Percentiles rank a stretch among this genome's conserved stretches.
These are phyloP conservation scores for Tricholomella constricta DNA, from an alignment of 768 basidiomycete species.

Conservation along the genomic window DNA sequence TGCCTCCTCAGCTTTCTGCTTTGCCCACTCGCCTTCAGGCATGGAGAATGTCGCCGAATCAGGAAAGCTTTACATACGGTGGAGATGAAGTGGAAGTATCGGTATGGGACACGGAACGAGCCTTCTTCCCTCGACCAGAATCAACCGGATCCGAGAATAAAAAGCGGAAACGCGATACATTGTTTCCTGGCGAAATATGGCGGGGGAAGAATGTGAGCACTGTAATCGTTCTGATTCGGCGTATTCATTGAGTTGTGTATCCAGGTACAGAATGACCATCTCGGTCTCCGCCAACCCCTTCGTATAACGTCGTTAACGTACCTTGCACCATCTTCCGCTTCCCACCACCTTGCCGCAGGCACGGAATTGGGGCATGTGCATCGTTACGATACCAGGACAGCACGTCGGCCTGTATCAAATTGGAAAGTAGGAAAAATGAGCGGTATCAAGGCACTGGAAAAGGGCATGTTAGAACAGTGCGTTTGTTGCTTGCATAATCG, in stretches of 20 bases:
- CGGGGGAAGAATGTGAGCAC: conserved; percentile 76
- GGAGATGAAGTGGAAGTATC: conserved; percentile 88
- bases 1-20: conserved; percentile 33
- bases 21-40: conserved; percentile 71
- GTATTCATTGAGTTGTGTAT: neutral
- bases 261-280: conserved; percentile 71
- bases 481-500: conserved; percentile 21
- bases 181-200: conserved; percentile 80
- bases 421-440: conserved; percentile 66
- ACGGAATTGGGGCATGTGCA: conserved; percentile 74
- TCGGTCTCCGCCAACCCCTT: conserved; percentile 78
- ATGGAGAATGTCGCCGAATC: conserved; percentile 60
- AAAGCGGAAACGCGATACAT: conserved; percentile 61
- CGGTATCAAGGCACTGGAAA: conserved; percentile 60
- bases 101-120: conserved; percentile 70
- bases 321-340: conserved; percentile 40
- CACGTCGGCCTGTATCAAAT: conserved; percentile 65
- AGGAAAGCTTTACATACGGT: conserved; percentile 71
- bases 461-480: conserved; percentile 66
- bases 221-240: neutral
- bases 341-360: conserved; percentile 65
- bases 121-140: conserved; percentile 40
- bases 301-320: conserved; percentile 72
- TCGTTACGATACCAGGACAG: conserved; percentile 75
- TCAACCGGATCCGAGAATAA: conserved; percentile 31